Base-by-base conservation (phyloP, 164 flowering plant species). In the Chimonanthus salicifolius region DNA sequence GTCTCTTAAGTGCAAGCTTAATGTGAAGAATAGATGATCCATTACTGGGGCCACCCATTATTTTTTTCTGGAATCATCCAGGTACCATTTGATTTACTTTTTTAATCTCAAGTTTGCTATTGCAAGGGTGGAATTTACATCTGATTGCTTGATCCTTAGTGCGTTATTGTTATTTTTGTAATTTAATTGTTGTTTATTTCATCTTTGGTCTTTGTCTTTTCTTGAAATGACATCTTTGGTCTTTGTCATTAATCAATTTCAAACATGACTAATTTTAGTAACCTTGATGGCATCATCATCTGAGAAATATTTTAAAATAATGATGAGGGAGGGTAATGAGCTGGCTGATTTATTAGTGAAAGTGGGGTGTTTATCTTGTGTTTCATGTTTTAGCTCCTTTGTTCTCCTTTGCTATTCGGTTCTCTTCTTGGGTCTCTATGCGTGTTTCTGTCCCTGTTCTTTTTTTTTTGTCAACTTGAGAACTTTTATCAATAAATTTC, bases 1-100 rank as follows among this genome's bases (percentile, higher is more conserved):
- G 85, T 67, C 81, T 83, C 47, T 49, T 83, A 66, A 81, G 86
- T 76, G 76, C 88, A 64, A 77, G 86, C 75, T 72, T 85, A 68
- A 79, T 67, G 69, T 85, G 81, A 84, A 67, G 68, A 70, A 49
- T 50, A 49, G 70, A 49, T 63, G 69, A 65, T 43, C 21, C 67
- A 62, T 64, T 49, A 69, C 18, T 43, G 69, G 64, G 60, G 15
- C 10, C 43, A 16, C 64, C 44, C 68, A 67, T 44, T 63, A 7
- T 2, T 63, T 7, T 77, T 46, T 62, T 74, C 43, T 20, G 69
- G 75, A 65, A 11, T 67, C 43, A 70, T 69, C 63, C 76, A 70
- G 83, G 78, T 80, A 78, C 47, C 70, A 43, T 72, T 73, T 13
- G 11, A 46, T 48, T 4, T 72, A 62, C 51, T 13, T n/a, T 47